These are phyloP conservation scores for Nepenthes alata DNA, from an alignment of 179 eudicot species.

Conservation along the genomic window DNA sequence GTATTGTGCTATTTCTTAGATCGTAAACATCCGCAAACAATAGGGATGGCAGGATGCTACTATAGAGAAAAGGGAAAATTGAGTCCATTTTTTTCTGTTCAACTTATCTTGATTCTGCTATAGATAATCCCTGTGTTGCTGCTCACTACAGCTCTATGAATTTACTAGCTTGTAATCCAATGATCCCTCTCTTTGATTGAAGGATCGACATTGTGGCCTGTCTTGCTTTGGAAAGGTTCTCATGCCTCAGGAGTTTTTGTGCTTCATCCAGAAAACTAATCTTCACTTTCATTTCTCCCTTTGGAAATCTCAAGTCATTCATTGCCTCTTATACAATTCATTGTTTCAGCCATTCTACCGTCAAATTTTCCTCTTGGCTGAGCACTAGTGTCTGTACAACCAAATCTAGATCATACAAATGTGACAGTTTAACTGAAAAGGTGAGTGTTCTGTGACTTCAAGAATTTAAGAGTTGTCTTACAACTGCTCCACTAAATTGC, in stretches of 20 bases:
- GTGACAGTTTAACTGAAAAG: neutral
- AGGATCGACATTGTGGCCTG: constrained; percentile 9
- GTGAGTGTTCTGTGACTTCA: neutral
- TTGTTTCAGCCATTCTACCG: constrained; percentile 1
- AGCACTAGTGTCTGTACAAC: neutral
- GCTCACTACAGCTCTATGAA: neutral
- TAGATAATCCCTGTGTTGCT: too few relatives aligned
- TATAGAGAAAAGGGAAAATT: constrained; percentile 8
- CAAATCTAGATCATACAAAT: neutral
- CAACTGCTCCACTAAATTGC: neutral
- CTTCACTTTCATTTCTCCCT: neutral
- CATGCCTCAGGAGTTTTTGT: constrained; percentile 14
- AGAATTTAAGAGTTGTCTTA: neutral
- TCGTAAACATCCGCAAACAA: constrained; percentile 5
- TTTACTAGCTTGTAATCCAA: neutral
- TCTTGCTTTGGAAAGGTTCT: constrained; percentile 4
- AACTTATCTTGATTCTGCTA: too few relatives aligned
- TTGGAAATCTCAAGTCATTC: neutral
- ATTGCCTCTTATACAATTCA: neutral
- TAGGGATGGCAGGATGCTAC: constrained; percentile 3
- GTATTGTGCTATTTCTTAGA: constrained; percentile 8
- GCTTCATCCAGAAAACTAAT: constrained; percentile 12
- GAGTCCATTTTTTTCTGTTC: constrained; percentile 2
- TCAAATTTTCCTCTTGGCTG: neutral
- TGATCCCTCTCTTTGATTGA: neutral